Percentiles rank a stretch among this genome's conserved stretches.
These are phyloP conservation scores for Bassia scoparia DNA, from an alignment of 148 eudicot species.

Conservation along the genomic window DNA sequence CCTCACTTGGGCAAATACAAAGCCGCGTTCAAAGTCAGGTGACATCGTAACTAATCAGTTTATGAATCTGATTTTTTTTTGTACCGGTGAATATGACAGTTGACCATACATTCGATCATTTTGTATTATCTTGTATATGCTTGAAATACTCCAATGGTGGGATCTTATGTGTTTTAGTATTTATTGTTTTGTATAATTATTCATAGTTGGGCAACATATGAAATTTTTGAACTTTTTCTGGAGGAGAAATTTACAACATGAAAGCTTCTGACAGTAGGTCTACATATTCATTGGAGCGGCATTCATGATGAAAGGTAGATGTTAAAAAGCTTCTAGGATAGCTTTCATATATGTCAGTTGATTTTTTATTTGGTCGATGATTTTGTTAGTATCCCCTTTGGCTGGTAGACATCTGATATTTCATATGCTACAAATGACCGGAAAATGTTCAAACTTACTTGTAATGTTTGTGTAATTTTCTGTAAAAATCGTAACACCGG, in stretches of 20 bases:
- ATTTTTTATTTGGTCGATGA: not conserved
- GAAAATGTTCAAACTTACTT: not conserved
- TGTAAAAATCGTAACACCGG: not conserved
- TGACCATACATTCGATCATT: not conserved
- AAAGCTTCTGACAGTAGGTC: not conserved
- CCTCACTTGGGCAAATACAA: slow-evolving; percentile 40
- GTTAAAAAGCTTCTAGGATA: not conserved
- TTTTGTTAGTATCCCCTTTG: not conserved
- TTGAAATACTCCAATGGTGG: too few species aligned
- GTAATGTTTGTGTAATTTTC: not conserved
- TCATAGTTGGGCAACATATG: too few species aligned
- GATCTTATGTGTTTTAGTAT: too few species aligned
- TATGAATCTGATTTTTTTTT: not conserved
- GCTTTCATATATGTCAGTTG: not conserved
- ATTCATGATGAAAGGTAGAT: not conserved
- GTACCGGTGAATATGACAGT: slow-evolving; percentile 10
- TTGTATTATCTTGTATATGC: slow-evolving; percentile 1
- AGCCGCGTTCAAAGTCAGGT: slow-evolving; percentile 51
- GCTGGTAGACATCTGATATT: not conserved
- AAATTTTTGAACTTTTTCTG: too few species aligned
- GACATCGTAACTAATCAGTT: slow-evolving; percentile 39
- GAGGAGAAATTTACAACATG: not conserved
- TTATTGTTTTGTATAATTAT: too few species aligned
- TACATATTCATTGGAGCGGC: not conserved
- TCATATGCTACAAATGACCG: not conserved